Evolutionary conservation across 306 rosid genomes (phyloP), one percentile per base, ranked within the genome.

Genomic region (Elaeagnus macrophylla): DNA sequence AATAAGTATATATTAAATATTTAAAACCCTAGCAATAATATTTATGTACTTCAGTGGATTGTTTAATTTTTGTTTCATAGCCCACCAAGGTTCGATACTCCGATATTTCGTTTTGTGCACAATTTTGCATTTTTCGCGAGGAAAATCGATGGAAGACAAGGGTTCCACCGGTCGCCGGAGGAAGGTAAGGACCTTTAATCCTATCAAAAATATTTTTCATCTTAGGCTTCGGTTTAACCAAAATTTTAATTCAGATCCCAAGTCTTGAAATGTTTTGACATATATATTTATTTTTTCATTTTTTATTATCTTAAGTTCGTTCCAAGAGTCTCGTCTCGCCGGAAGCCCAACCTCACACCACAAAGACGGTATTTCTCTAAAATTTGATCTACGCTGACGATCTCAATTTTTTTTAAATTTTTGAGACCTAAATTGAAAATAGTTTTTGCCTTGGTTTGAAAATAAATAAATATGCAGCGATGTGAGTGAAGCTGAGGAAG

Each of bases 401-500:
- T 64, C 51, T 13, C 39, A 11, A 3, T 17, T 53, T 40, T 12
- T 9, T 37, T 20, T 12, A 12, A 36, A 46, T 56, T 39, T n/a
- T 32, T 9, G 1, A n/a, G 2, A 2, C 9, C 32, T 8, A 5
- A 5, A 5, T 47, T 12, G 10, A 35, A n/a, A 12, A 12, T 41
- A 6, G 10, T 17, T 13, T 8, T 12, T 44, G 62, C 18, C 11
- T 36, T 18, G 12, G 53, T 15, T 62, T 45, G 1, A 7, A 45
- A 41, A n/a, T n/a, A n/a, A n/a, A n/a, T n/a, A 68, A 20, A 36
- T 67, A 51, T 64, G 56, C 91, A 91, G 96, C 1, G 73, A 82
- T 71, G 60, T 10, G 1, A 43, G 9, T 18, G 84, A 66, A 50
- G 76, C 64, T 3, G 64, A 48, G 12, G 75, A 60, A 2, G 66